Conservation (phyloP, 176 grass and related monocot species). For the Urochloa ruziziensis region DNA sequence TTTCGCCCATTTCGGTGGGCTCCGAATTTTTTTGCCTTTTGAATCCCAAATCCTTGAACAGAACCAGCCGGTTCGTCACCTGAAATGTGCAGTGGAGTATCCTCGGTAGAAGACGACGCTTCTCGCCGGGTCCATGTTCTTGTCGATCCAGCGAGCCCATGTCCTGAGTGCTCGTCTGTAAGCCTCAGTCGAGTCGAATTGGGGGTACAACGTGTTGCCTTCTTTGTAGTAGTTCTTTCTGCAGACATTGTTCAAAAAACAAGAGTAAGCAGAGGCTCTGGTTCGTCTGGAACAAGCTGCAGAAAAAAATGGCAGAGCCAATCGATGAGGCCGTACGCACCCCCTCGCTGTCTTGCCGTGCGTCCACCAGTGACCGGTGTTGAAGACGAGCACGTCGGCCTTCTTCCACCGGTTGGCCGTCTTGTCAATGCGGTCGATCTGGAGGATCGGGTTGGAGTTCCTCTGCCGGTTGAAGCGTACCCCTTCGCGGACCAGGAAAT, state of each 20-base stretch:
- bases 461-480: conserved; percentile 60
- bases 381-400: conserved; percentile 85
- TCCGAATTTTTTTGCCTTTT: too few species aligned
- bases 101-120: conserved; percentile 84
- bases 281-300: neutral
- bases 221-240: conserved; percentile 93
- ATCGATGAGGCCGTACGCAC: conserved; percentile 28
- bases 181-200: conserved; percentile 73
- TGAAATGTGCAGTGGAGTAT: conserved; percentile 93
- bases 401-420: conserved; percentile 74
- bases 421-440: conserved; percentile 85
- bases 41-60: too few species aligned
- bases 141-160: conserved; percentile 86
- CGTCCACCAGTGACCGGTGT: conserved; percentile 98
- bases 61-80: conserved; percentile 12
- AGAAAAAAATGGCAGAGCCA: neutral
- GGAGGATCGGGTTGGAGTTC: conserved; percentile 80
- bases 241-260: neutral
- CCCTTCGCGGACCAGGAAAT: conserved; percentile 89
- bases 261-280: neutral
- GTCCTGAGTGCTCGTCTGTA: conserved; percentile 70
- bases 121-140: conserved; percentile 61
- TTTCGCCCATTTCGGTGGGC: too few species aligned
- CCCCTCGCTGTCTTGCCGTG: conserved; percentile 94
- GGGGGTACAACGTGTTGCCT: conserved; percentile 57